A percentile compares a stretch with the other conserved stretches of the same genome.
Evolutionary conservation across 495 filamentous ascomycete genomes (phyloP).

Genomic region (Collariella sp.): DNA sequence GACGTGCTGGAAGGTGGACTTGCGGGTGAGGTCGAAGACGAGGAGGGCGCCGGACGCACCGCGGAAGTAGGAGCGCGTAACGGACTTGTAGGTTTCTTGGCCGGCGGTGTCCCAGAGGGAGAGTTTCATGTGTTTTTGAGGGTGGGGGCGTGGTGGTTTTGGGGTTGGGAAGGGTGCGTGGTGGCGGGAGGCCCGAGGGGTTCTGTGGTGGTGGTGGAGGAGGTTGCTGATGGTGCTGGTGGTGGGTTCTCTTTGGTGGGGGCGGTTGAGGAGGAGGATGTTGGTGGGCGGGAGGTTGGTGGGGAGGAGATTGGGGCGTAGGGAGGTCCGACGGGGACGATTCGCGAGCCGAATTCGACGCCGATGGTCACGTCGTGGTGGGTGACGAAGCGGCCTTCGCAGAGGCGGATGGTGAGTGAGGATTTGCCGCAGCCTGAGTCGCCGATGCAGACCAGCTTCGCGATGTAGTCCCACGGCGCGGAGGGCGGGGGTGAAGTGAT

Average conservation of each 20-base stretch:
- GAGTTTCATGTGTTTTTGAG: constrained; percentile 68
- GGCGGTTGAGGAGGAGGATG: too few species aligned
- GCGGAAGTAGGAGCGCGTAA: constrained; percentile 97
- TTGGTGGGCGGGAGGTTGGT: constrained; percentile 24
- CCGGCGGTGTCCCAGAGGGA: constrained; percentile 95
- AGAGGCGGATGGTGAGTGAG: constrained; percentile 82
- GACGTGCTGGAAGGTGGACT: constrained; percentile 98
- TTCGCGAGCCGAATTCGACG: constrained; percentile 91
- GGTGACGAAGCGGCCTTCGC: constrained; percentile 88
- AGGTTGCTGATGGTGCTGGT: not conserved
- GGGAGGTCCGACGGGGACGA: constrained; percentile 85
- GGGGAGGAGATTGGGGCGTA: constrained; percentile 31
- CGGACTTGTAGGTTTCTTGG: constrained; percentile 97
- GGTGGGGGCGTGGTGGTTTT: constrained; percentile 36
- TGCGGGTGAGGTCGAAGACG: constrained; percentile 99
- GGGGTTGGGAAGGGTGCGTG: constrained; percentile 11
- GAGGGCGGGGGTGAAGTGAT: constrained; percentile 33
- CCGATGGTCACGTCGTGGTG: constrained; percentile 97
- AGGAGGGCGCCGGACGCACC: constrained; percentile 95
- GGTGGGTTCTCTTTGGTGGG: not conserved
- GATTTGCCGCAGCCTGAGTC: constrained; percentile 92
- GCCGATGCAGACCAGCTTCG: constrained; percentile 95
- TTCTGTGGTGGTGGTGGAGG: not conserved
- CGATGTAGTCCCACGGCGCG: constrained; percentile 89
- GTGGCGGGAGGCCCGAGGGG: constrained; percentile 29